A percentile compares a stretch with the other conserved stretches of the same genome.
These are phyloP conservation scores for Anthoceros angustus DNA, from an alignment of 225 moss, liverwort and hornwort species.

Conservation along the genomic window DNA sequence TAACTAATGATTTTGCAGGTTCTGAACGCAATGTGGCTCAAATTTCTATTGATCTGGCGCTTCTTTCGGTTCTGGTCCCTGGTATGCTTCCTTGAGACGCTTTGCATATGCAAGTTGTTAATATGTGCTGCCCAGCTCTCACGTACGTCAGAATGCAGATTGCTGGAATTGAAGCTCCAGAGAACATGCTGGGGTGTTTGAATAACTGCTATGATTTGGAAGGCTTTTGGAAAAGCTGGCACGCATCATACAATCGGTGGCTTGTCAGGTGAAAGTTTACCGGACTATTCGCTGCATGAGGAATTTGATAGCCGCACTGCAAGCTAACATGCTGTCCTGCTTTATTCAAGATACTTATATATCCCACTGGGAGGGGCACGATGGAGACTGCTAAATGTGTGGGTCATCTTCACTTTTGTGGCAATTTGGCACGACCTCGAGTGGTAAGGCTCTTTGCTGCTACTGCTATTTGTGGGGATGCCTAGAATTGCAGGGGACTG, in stretches of 20 bases:
- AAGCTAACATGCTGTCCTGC: not conserved
- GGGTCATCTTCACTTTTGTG: slow-evolving; percentile 97
- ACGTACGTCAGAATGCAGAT: slow-evolving; percentile 23
- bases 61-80: slow-evolving; percentile 96
- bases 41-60: slow-evolving; percentile 93
- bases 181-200: slow-evolving; percentile 90
- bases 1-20: slow-evolving; percentile 31
- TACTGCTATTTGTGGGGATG: not conserved
- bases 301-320: not conserved
- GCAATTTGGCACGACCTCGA: slow-evolving; percentile 98
- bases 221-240: slow-evolving; percentile 99
- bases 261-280: slow-evolving; percentile 52
- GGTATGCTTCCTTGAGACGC: slow-evolving; percentile 19
- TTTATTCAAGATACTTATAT: slow-evolving; percentile 57
- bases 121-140: slow-evolving; percentile 2
- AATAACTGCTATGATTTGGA: slow-evolving; percentile 94
- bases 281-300: not conserved
- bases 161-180: slow-evolving; percentile 80
- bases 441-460: slow-evolving; percentile 33
- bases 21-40: slow-evolving; percentile 98
- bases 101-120: not conserved
- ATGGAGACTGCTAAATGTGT: slow-evolving; percentile 85
- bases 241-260: slow-evolving; percentile 87
- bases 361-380: slow-evolving; percentile 79
- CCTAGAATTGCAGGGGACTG: no score